Evolutionary conservation across 2,329 filamentous ascomycete species (phyloP).

Genomic region (Hypoxylon sp.): DNA sequence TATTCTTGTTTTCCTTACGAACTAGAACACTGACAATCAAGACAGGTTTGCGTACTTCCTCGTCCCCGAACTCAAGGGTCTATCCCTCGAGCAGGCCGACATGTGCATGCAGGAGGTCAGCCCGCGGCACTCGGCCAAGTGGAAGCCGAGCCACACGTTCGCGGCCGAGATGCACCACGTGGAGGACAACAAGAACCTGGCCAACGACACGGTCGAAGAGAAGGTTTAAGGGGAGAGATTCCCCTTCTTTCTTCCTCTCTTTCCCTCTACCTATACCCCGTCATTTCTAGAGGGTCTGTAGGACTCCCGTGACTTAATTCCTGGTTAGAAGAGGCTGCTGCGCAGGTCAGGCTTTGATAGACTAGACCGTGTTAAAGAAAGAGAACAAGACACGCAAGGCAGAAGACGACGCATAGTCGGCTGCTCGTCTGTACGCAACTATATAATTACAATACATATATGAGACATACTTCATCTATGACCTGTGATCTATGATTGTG

Average conservation of each 20-base stretch:
- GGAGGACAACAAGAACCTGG: constrained; percentile 37
- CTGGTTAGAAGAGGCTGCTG: neutral
- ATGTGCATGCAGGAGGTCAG: constrained; percentile 62
- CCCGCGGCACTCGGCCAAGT: constrained; percentile 49
- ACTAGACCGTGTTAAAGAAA: constrained; percentile 11
- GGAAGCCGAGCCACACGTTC: constrained; percentile 48
- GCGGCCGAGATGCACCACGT: constrained; percentile 45
- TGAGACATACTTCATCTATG: neutral
- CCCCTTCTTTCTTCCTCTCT: neutral
- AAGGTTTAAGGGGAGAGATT: constrained; percentile 39
- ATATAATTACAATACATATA: constrained; percentile 13
- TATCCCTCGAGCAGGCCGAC: constrained; percentile 77
- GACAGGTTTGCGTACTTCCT: constrained; percentile 65
- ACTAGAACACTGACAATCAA: no score
- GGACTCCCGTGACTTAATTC: neutral
- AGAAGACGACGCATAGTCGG: neutral
- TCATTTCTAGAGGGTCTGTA: neutral
- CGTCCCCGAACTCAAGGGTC: constrained; percentile 77
- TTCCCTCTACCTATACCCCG: neutral
- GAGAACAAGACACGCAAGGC: neutral
- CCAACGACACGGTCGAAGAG: constrained; percentile 38
- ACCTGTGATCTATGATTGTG: no score
- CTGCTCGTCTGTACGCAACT: neutral
- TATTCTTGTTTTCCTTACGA: no score
- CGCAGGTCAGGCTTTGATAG: constrained; percentile 1